phyloP scores from a whole-genome alignment of 495 filamentous ascomycete genomes.

The Penicillium mononematosum region DNA sequence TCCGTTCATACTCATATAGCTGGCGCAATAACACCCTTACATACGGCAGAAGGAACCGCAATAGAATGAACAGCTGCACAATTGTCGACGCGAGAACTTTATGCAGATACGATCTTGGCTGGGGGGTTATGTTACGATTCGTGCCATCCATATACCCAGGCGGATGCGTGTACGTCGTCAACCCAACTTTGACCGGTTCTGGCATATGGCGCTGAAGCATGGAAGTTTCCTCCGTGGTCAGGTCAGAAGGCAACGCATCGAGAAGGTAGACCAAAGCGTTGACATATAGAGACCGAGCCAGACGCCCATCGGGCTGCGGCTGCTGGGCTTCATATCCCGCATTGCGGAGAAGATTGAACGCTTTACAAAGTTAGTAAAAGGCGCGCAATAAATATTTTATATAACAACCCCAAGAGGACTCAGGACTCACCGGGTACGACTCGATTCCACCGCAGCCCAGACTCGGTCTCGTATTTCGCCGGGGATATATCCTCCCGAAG shows the following conservation, averaged over 20 bases:
- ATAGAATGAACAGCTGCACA: conserved; percentile 54
- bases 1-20: conserved; percentile 62
- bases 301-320: conserved; percentile 33
- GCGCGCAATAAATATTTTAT: neutral
- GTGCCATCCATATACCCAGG: conserved; percentile 33
- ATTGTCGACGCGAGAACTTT: conserved; percentile 55
- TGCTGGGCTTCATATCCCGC: conserved; percentile 43
- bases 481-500: conserved; percentile 16
- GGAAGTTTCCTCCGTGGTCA: conserved; percentile 43
- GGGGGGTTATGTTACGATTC: neutral
- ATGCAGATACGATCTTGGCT: conserved; percentile 53
- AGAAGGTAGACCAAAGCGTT: conserved; percentile 65
- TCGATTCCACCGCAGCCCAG: conserved; percentile 43
- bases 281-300: conserved; percentile 66
- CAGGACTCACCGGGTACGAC: conserved; percentile 39
- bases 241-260: conserved; percentile 59
- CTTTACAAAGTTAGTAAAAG: conserved; percentile 21
- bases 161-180: conserved; percentile 8
- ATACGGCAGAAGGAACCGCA: conserved; percentile 60
- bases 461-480: conserved; percentile 36
- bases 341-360: conserved; percentile 41
- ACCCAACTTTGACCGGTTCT: conserved; percentile 24
- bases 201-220: conserved; percentile 35
- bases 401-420: neutral
- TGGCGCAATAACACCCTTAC: conserved; percentile 50